Percentiles rank a stretch among this genome's conserved stretches.
Conservation (phyloP, 768 basidiomycete species). For the Xerocomellus intermedius region DNA sequence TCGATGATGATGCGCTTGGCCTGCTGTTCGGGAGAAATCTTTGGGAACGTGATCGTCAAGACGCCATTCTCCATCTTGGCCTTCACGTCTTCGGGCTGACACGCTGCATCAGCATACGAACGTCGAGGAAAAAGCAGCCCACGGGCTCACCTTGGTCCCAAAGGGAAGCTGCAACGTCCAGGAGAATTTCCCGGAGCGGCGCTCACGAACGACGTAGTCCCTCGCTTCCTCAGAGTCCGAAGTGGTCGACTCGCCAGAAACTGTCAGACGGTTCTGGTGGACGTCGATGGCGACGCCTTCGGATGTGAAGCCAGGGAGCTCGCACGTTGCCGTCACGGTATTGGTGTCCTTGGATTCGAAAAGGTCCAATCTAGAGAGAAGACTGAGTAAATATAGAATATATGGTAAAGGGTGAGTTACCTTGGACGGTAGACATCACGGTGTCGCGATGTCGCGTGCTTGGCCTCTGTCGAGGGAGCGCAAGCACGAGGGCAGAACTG, state of each 20-base stretch:
- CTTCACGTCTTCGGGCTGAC: conserved; percentile 44
- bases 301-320: conserved; percentile 53
- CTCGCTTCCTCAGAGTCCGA: conserved; percentile 34
- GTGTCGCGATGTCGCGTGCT: neutral
- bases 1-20: conserved; percentile 4
- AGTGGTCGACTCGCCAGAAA: conserved; percentile 43
- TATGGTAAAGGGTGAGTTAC: neutral
- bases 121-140: neutral
- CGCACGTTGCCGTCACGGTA: conserved; percentile 50
- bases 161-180: neutral
- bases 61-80: conserved; percentile 49
- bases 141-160: conserved; percentile 42
- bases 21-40: conserved; percentile 36
- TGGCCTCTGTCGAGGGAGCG: neutral
- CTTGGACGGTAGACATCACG: conserved; percentile 18
- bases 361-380: conserved; percentile 42
- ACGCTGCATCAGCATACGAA: neutral
- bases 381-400: neutral
- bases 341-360: conserved; percentile 43
- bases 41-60: conserved; percentile 49
- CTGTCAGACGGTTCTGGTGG: conserved; percentile 44
- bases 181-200: conserved; percentile 47
- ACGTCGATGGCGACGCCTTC: conserved; percentile 48
- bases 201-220: conserved; percentile 45
- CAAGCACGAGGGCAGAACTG: conserved; percentile 2